Evolutionary conservation across 768 basidiomycete genomes (phyloP), one percentile per base, ranked within the genome.

Genomic region (Russula ochroleuca): DNA sequence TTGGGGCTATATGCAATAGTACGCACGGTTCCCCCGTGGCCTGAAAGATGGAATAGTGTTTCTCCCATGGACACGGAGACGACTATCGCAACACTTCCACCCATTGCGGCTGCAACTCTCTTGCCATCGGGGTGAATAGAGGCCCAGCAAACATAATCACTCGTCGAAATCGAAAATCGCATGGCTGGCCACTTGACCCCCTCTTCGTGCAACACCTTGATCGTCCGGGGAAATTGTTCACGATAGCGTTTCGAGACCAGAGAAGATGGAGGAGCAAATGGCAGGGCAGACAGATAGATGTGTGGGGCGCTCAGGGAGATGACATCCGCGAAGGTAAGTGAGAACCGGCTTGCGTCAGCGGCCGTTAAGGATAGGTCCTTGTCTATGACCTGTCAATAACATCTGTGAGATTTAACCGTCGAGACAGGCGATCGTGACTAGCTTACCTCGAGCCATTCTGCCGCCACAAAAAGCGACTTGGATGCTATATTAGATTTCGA

Each of bases 121-220:
- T 63, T 60, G 3, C 69, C 69, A 43, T 70, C 69, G 8, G 70
- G 63, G 7, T 71, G 68, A 61, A 69, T 67, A 14, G 66, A 67
- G 38, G 68, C 63, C 17, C 67, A 53, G 37, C 37, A 40, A 10
- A 67, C 61, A 13, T 4, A 8, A n/a, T 31, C 28, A 9, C 4
- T 52, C 17, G 59, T 59, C 11, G 59, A 37, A 31, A 72, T 59
- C 11, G 68, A 54, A 56, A 47, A 64, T 41, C 57, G 66, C 49
- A 70, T 66, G 25, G 59, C 41, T 0, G 70, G 70, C 70, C 70
- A 73, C 28, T 54, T 54, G 28, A 28, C 23, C 6, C 40, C 45
- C 17, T 50, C 59, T 15, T 43, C 47, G 17, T 37, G 59, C 21
- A 57, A 38, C 13, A 45, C 47, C 5, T 35, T 55, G 40, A 64